A percentile compares a stretch with the other conserved stretches of the same genome.
Conservation (phyloP, 352 stramenopile genomes). For the Globisporangium mamillatum region DNA sequence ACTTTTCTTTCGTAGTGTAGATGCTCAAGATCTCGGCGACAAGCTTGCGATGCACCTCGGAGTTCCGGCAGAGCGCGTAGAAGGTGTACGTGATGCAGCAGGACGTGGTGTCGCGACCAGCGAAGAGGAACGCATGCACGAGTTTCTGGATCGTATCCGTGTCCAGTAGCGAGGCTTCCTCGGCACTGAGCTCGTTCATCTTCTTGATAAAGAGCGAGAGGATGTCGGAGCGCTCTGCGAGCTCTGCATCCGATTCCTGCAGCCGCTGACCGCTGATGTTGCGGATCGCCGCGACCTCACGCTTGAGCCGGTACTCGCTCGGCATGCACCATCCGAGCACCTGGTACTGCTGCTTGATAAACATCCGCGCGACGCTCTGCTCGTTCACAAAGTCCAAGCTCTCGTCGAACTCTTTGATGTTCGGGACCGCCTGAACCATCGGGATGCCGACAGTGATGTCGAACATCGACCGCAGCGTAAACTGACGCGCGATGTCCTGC, state of each 20-base stretch:
- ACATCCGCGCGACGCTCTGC: slow-evolving; percentile 42
- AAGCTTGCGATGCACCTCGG: background rate
- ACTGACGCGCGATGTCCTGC: slow-evolving; percentile 43
- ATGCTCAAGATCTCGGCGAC: slow-evolving; percentile 1
- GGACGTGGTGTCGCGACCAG: slow-evolving; percentile 42
- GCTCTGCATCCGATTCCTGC: slow-evolving; percentile 27
- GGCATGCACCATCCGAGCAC: slow-evolving; percentile 56
- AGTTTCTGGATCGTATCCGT: slow-evolving; percentile 20
- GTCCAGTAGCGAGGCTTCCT: slow-evolving; percentile 21
- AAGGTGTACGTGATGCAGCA: slow-evolving; percentile 4
- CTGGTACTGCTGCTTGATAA: slow-evolving; percentile 69
- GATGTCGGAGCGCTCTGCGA: slow-evolving; percentile 38
- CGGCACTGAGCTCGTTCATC: slow-evolving; percentile 30
- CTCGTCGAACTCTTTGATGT: slow-evolving; percentile 34
- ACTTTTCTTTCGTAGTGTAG: background rate
- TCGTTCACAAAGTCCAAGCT: slow-evolving; percentile 58
- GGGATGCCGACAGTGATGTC: slow-evolving; percentile 51
- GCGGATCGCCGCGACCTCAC: slow-evolving; percentile 25
- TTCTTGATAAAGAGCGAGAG: slow-evolving; percentile 59
- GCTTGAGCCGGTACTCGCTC: slow-evolving; percentile 44
- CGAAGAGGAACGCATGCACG: slow-evolving; percentile 43
- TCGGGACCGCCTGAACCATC: slow-evolving; percentile 24
- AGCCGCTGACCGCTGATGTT: slow-evolving; percentile 39
- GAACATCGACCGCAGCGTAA: slow-evolving; percentile 56
- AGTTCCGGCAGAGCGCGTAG: slow-evolving; percentile 7